Evolutionary conservation across 1,139 yeast species (phyloP), one percentile per base, ranked within the genome.

Genomic region (Kurtzmaniella quercitrusa): DNA sequence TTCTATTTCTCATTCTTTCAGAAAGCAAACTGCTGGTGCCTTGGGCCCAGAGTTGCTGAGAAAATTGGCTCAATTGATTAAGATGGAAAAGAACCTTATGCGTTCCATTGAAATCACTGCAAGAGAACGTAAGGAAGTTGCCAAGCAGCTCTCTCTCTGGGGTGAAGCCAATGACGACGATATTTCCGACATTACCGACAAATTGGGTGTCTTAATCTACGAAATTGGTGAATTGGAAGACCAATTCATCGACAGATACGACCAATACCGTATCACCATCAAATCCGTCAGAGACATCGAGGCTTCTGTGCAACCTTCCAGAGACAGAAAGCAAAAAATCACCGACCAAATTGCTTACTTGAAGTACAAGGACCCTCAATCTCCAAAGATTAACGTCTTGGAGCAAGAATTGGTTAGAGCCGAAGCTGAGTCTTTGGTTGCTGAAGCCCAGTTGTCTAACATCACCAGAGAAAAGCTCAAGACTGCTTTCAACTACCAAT

Each of bases 391-490:
- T 54, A 79, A 81, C 51, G 87, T 85, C 48, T 77, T 85, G 63
- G 95, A 87, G 69, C 95, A 87, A 68, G 94, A 86, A 65, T 75
- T 86, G 62, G 95, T 87, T 47, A 79, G 95, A 70, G 94, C 94
- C 40, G 95, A 87, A 69, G 95, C 95, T 46, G 95, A 87, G 68
- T 83, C 91, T 44, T 75, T 86, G 56, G 95, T 87, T 59, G 95
- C 95, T 44, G 95, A 86, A 70, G 94, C 95, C 42, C 95, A 87
- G 70, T 77, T 87, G 62, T 83, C 91, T 43, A 86, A 86, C 67
- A 85, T 86, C 57, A 86, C 95, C 52, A 80, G 95, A 71, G 94
- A 86, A 69, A 85, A 85, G 68, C 77, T 87, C 61, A 85, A 85
- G 77, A 85, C 90, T 53, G 89, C 94, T 46, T 86, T 81, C 73